These are phyloP conservation scores for Limtongozyma cylindracea DNA, from an alignment of 805 yeast genomes.

Conservation along the genomic window DNA sequence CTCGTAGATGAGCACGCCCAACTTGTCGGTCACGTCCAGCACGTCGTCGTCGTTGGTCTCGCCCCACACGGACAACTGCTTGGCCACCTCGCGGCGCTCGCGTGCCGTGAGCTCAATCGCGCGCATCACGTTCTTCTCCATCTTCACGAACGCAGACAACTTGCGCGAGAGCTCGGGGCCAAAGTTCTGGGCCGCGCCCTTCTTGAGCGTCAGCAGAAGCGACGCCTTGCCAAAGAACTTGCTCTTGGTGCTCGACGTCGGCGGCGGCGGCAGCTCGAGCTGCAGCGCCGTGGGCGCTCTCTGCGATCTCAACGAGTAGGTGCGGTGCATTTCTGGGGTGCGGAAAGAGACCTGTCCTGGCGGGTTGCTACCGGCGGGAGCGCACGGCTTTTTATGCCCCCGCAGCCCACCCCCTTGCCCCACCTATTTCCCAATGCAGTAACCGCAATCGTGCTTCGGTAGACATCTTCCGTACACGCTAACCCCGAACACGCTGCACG, in stretches of 20 bases:
- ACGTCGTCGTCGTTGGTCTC: conserved; percentile 95
- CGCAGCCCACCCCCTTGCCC: no score
- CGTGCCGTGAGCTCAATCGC: conserved; percentile 79
- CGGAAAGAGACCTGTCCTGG: no score
- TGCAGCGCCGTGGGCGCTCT: conserved; percentile 74
- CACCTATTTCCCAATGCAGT: no score
- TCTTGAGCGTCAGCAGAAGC: conserved; percentile 46
- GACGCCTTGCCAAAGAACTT: conserved; percentile 58
- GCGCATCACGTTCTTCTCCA: conserved; percentile 91
- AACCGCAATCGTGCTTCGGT: no score
- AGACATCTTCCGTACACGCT: no score
- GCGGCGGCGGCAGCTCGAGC: conserved; percentile 60
- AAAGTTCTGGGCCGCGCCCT: no score
- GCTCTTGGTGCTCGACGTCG: conserved; percentile 47
- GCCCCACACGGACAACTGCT: conserved; percentile 95
- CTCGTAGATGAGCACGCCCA: conserved; percentile 88
- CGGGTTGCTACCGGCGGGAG: no score
- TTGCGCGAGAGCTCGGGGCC: conserved; percentile 93
- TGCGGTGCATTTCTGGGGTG: conserved; percentile 88
- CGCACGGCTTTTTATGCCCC: no score
- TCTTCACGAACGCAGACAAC: conserved; percentile 75
- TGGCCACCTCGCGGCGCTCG: conserved; percentile 91
- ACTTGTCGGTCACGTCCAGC: conserved; percentile 87
- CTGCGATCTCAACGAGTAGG: conserved; percentile 53
- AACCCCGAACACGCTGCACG: no score